Evolutionary conservation across 441 rosid genomes (phyloP).

Genomic region (Aquilaria agallochum): DNA sequence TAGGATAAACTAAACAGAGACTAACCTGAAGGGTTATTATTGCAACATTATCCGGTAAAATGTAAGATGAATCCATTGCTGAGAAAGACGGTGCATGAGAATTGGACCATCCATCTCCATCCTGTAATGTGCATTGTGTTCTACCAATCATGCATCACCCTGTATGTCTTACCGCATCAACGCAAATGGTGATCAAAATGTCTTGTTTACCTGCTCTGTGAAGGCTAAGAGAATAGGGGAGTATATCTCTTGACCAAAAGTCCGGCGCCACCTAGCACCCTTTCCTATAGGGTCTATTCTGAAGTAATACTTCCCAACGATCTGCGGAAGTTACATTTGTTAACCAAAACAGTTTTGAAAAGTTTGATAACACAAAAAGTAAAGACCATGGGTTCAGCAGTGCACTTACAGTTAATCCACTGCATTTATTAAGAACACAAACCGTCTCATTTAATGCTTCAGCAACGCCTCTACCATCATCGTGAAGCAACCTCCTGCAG

Average conservation of each 20-base stretch:
- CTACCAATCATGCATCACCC: constrained; percentile 11
- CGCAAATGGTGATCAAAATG: constrained; percentile 11
- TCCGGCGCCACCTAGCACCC: constrained; percentile 73
- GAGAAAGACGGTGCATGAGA: constrained; percentile 44
- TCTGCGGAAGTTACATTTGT: constrained; percentile 21
- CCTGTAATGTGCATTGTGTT: constrained; percentile 31
- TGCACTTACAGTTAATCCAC: constrained; percentile 42
- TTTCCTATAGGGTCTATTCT: constrained; percentile 62
- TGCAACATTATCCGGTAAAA: constrained; percentile 58
- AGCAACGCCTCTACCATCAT: constrained; percentile 46
- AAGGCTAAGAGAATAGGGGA: constrained; percentile 74
- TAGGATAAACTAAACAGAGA: background rate
- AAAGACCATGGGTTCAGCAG: constrained; percentile 3
- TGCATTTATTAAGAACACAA: constrained; percentile 28
- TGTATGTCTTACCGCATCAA: constrained; percentile 1
- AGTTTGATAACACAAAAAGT: background rate
- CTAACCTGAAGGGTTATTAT: constrained; percentile 50
- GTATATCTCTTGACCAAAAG: constrained; percentile 75
- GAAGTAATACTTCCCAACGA: constrained; percentile 61
- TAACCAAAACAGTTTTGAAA: constrained; percentile 7
- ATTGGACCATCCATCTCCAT: constrained; percentile 33
- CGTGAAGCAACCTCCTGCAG: constrained; percentile 39
- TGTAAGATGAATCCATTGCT: constrained; percentile 57
- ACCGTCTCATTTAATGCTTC: constrained; percentile 53
- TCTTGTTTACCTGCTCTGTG: constrained; percentile 57